These are phyloP conservation scores for Fusarium humuli DNA, from an alignment of 2,329 filamentous ascomycete genomes.

Conservation along the genomic window DNA sequence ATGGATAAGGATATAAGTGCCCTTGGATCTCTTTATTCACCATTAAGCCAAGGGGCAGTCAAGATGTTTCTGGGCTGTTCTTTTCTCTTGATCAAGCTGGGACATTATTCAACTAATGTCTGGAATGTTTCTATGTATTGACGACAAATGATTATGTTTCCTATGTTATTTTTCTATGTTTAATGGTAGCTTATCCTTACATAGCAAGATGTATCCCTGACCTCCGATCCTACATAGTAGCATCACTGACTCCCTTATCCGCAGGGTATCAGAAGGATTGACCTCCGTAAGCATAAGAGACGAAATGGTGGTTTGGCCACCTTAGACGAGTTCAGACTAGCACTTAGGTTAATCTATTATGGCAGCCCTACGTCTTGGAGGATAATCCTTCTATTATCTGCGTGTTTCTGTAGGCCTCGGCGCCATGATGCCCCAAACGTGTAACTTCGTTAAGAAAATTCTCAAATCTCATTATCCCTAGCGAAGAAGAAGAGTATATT, in stretches of 20 bases:
- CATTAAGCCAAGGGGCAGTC: background rate
- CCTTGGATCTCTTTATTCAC: background rate
- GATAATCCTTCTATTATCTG: background rate
- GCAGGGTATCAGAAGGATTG: background rate
- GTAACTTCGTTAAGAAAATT: background rate
- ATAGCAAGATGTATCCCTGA: background rate
- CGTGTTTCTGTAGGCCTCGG: background rate
- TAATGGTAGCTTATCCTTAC: background rate
- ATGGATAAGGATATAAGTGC: background rate
- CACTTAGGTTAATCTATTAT: fast-evolving
- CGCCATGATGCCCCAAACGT: background rate
- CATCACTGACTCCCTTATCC: background rate
- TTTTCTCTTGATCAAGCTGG: background rate
- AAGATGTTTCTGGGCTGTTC: background rate
- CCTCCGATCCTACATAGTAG: background rate
- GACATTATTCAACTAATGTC: background rate
- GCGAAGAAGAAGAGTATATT: background rate
- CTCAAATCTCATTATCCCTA: background rate
- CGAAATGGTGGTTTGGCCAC: background rate
- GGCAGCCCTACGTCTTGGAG: fast-evolving
- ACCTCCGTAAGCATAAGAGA: background rate
- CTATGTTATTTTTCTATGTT: fast-evolving
- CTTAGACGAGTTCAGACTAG: fast-evolving
- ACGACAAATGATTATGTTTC: background rate
- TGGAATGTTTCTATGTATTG: background rate